Percentiles rank a stretch among this genome's conserved stretches.
These are phyloP conservation scores for Conticribra weissflogii DNA, from an alignment of 108 stramenopile genomes.

Conservation along the genomic window DNA sequence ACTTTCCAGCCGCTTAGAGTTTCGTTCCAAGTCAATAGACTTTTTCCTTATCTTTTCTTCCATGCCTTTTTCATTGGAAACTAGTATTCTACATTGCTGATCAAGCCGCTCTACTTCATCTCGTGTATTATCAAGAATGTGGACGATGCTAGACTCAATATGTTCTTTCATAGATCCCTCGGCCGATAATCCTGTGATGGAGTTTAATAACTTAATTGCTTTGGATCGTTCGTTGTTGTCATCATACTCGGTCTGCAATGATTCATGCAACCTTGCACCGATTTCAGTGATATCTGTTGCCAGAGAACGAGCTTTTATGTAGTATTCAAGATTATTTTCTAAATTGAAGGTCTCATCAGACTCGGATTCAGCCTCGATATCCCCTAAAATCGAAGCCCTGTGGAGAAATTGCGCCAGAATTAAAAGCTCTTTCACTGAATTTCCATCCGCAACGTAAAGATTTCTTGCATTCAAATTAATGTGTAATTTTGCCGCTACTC, in stretches of 20 bases:
- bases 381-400: conserved; percentile 38
- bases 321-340: conserved; percentile 1
- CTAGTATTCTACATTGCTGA: conserved; percentile 35
- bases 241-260: conserved; percentile 17
- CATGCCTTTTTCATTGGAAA: conserved; percentile 32
- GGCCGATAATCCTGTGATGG: conserved; percentile 1
- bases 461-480: conserved; percentile 72
- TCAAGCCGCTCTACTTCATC: conserved; percentile 19
- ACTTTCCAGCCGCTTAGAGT: conserved; percentile 36
- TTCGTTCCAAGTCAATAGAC: conserved; percentile 45
- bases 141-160: conserved; percentile 13
- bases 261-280: conserved; percentile 7
- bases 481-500: conserved; percentile 44
- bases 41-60: conserved; percentile 44
- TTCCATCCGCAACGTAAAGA: conserved; percentile 80
- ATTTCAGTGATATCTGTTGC: conserved; percentile 32
- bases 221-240: conserved; percentile 20
- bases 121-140: conserved; percentile 30
- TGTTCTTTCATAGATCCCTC: conserved; percentile 12
- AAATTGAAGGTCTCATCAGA: conserved; percentile 9
- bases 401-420: conserved; percentile 67
- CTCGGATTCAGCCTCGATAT: conserved; percentile 13
- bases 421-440: conserved; percentile 78
- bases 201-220: conserved; percentile 30
- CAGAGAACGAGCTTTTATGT: conserved; percentile 15